Conservation (phyloP, 176 grass and related monocot species). For the Pontederia paniculata region DNA sequence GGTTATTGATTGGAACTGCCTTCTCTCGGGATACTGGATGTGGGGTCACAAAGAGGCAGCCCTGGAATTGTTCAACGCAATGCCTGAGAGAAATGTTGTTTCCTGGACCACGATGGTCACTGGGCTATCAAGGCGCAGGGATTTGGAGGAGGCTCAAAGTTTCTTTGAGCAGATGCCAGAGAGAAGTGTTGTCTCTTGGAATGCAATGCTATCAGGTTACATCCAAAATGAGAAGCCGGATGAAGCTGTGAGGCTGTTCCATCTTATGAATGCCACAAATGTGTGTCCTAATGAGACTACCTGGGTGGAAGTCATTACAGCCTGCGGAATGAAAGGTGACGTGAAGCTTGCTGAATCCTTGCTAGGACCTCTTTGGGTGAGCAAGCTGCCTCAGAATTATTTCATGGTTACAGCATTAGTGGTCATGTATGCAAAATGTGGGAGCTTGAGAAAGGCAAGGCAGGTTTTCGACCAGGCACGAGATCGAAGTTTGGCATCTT, state of each 20-base stretch:
- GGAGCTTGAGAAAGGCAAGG: conserved; percentile 7
- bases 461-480: conserved; percentile 1
- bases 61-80: neutral
- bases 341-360: conserved; percentile 7
- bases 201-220: conserved; percentile 18
- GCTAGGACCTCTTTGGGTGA: neutral
- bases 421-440: conserved; percentile 11
- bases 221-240: neutral
- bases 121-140: conserved; percentile 6
- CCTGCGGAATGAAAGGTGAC: conserved; percentile 6
- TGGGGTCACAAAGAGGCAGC: conserved; percentile 4
- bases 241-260: conserved; percentile 6
- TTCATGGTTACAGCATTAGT: conserved; percentile 13
- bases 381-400: neutral
- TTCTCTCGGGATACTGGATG: conserved; percentile 16
- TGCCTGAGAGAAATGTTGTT: neutral
- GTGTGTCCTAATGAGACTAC: conserved; percentile 12
- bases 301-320: conserved; percentile 7
- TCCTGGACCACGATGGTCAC: conserved; percentile 18
- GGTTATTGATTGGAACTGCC: conserved; percentile 13
- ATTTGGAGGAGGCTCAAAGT: conserved; percentile 4
- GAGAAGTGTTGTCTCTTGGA: conserved; percentile 16
- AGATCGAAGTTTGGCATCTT: conserved; percentile 3
- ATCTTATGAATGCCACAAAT: neutral
- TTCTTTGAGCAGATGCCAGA: conserved; percentile 14